These are phyloP conservation scores for Amauroascus verrucosus DNA, from an alignment of 2,329 filamentous ascomycete genomes.

Conservation along the genomic window DNA sequence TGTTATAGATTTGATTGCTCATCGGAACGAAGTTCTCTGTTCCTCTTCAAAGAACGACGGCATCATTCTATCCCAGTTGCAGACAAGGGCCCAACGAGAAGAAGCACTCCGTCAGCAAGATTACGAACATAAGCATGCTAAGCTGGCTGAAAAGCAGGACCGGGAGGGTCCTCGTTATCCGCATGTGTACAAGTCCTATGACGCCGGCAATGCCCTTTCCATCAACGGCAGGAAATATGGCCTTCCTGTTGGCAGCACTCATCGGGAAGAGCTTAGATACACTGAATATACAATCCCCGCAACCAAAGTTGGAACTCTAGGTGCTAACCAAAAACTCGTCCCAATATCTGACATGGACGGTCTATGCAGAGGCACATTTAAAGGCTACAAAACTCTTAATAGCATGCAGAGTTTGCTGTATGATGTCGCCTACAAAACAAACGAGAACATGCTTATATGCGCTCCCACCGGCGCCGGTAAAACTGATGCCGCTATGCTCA, in stretches of 20 bases:
- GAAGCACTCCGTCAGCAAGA: slow-evolving; percentile 67
- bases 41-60: slow-evolving; percentile 25
- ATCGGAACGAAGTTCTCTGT: slow-evolving; percentile 56
- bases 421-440: slow-evolving; percentile 88
- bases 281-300: slow-evolving; percentile 86
- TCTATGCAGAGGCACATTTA: slow-evolving; percentile 82
- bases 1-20: slow-evolving; percentile 76
- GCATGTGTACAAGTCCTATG: slow-evolving; percentile 79
- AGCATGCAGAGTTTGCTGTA: slow-evolving; percentile 98
- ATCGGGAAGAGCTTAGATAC: slow-evolving; percentile 64
- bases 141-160: slow-evolving; percentile 59
- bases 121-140: slow-evolving; percentile 67
- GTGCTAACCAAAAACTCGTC: slow-evolving; percentile 62
- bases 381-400: slow-evolving; percentile 84
- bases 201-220: slow-evolving; percentile 76
- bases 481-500: slow-evolving; percentile 95
- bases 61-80: slow-evolving; percentile 46
- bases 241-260: slow-evolving; percentile 64
- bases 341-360: slow-evolving; percentile 76
- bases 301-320: slow-evolving; percentile 63
- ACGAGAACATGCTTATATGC: slow-evolving; percentile 97
- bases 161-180: slow-evolving; percentile 70
- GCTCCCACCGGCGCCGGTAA: slow-evolving; percentile 97
- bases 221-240: slow-evolving; percentile 70
- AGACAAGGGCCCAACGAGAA: slow-evolving; percentile 68